Evolutionary conservation across 345 rosid genomes (phyloP).

Genomic region (Syzygium aqueum): DNA sequence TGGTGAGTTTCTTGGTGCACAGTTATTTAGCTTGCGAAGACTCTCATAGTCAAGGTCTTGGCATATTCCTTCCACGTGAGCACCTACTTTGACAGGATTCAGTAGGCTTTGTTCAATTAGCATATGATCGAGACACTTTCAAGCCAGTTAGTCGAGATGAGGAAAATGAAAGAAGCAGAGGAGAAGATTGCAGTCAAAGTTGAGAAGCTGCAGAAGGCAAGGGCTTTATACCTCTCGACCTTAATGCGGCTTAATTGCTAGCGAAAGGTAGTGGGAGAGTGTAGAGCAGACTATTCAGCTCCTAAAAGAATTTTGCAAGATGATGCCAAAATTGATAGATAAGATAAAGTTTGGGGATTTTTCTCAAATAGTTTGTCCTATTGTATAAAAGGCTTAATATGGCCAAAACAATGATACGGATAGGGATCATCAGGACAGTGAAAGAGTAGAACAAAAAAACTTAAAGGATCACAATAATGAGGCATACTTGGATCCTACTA

Average conservation of each 20-base stretch:
- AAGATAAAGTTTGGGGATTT: conserved; percentile 10
- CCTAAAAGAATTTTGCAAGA: neutral
- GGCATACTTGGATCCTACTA: no score
- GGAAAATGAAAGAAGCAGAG: conserved; percentile 34
- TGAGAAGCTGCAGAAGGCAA: conserved; percentile 25
- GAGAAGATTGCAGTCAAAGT: conserved; percentile 34
- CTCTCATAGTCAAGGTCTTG: conserved; percentile 53
- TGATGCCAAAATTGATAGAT: no score
- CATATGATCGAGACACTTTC: conserved; percentile 54
- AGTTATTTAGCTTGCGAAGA: conserved; percentile 55
- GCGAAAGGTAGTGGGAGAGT: neutral
- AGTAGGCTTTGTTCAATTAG: conserved; percentile 56
- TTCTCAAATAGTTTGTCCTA: no score
- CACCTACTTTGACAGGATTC: conserved; percentile 67
- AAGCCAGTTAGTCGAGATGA: conserved; percentile 50
- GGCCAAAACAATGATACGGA: no score
- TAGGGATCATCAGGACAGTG: no score
- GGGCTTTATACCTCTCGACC: conserved; percentile 8
- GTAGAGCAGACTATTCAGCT: no score
- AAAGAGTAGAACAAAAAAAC: no score
- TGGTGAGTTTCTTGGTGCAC: conserved; percentile 46
- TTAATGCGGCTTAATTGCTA: neutral
- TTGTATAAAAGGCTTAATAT: no score
- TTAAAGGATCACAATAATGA: no score
- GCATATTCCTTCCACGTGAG: conserved; percentile 68